Base-by-base conservation (phyloP, 2,329 filamentous ascomycete genomes). In the Colletotrichum tabaci region DNA sequence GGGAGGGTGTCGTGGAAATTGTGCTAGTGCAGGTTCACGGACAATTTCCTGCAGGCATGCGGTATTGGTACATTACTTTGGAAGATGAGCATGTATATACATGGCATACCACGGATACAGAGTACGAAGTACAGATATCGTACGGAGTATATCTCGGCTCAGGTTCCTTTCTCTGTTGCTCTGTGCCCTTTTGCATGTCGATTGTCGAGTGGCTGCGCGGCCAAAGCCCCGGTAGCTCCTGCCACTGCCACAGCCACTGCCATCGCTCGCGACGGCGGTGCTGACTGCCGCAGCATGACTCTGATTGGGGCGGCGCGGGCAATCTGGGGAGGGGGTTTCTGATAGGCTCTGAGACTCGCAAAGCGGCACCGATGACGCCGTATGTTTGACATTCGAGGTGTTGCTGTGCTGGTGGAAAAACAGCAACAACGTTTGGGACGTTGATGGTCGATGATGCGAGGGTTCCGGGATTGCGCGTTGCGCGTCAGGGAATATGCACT, bases 1-100 rank as follows among this genome's bases (percentile, higher is more conserved):
- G 26, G 26, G 61, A 60, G 66, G 61, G 66, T 65, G 66, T 60
- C 30, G 61, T 46, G 66, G 46, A 66, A 52, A 65, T 61, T 71
- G 64, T 62, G 50, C 64, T 67, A 71, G 68, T 53, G 57, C 50
- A 67, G 64, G 57, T 67, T 50, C 64, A 62, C 67, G 68, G 68
- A 63, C 57, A 62, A 52, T 71, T 71, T 71, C 46, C 67, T 69
- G 67, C 67, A 69, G 61, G 55, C 61, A 38, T 38, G 53, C 26
- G 26, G 61, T 66, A 58, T 61, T 18, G 61, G 46, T 69, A 61
- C 55, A 66, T 66, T 38, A 47, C 35, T 10, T 12, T 10, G 35
- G 35, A 38, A 38, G 8, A 38, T 38, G 35, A 38, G 35, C 9
- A 10, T 38, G 35, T 38, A 35, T 6, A 35, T 35, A 35, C 30